Evolutionary conservation across 768 basidiomycete genomes (phyloP).

Genomic region (Boletus eberwhitei): DNA sequence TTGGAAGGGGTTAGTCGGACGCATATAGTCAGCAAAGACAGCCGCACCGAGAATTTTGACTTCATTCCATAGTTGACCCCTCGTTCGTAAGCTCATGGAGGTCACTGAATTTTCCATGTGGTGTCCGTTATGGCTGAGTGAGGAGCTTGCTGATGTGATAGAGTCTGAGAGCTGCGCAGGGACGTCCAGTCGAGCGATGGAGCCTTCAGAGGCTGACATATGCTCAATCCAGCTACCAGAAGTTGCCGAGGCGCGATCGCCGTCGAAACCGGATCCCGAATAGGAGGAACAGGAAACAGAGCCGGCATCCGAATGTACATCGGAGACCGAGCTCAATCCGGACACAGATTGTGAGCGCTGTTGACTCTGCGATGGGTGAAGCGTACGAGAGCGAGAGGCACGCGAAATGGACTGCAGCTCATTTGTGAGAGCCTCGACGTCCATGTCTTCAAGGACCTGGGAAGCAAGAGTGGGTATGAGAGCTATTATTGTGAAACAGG

Average conservation of each 20-base stretch:
- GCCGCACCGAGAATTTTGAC: conserved; percentile 77
- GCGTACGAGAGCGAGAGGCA: conserved; percentile 24
- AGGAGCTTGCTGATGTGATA: conserved; percentile 37
- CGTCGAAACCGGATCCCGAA: conserved; percentile 37
- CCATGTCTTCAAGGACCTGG: conserved; percentile 67
- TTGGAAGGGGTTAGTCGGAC: conserved; percentile 29
- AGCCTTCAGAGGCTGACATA: conserved; percentile 24
- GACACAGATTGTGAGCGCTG: conserved; percentile 33
- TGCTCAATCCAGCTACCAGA: conserved; percentile 47
- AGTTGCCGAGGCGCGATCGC: conserved; percentile 35
- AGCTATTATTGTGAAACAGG: conserved; percentile 71
- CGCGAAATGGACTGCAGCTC: conserved; percentile 49
- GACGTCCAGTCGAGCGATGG: conserved; percentile 3
- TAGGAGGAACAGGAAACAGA: conserved; percentile 39
- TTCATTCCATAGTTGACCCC: conserved; percentile 87
- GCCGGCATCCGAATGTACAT: conserved; percentile 43
- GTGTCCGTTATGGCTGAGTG: conserved; percentile 23
- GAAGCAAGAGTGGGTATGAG: conserved; percentile 63
- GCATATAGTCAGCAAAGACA: conserved; percentile 14
- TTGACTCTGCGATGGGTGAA: conserved; percentile 6
- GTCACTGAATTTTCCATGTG: conserved; percentile 1
- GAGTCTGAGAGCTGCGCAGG: conserved; percentile 38
- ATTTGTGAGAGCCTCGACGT: conserved; percentile 67
- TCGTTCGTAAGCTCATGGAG: conserved; percentile 44
- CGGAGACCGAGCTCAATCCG: conserved; percentile 37